A percentile compares a stretch with the other conserved stretches of the same genome.
phyloP scores from a whole-genome alignment of 164 flowering plant genomes.

The Sextonia rubra region DNA sequence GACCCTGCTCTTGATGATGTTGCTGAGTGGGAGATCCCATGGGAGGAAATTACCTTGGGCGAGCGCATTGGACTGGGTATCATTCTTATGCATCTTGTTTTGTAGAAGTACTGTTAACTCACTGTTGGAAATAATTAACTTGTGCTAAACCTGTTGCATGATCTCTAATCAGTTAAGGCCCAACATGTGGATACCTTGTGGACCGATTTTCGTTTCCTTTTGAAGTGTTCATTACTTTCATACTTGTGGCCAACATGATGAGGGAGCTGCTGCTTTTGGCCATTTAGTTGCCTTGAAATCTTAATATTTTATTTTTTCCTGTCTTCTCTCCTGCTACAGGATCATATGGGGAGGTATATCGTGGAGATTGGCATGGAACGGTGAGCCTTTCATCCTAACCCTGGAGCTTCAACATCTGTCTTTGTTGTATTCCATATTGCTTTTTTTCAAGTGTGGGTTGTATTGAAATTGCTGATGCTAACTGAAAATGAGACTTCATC shows the following conservation, averaged over 20 bases:
- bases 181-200: not conserved
- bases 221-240: too few relatives aligned
- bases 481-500: not conserved
- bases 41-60: conserved; percentile 92
- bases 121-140: not conserved
- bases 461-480: not conserved
- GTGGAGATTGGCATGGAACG: conserved; percentile 98
- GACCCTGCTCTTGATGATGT: conserved; percentile 75
- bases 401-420: not conserved
- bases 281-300: not conserved
- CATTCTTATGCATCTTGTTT: conserved; percentile 1
- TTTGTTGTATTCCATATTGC: not conserved
- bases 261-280: not conserved
- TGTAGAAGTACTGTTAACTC: not conserved
- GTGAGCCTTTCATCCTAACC: conserved; percentile 46
- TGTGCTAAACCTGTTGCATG: not conserved
- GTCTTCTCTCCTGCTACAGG: conserved; percentile 37
- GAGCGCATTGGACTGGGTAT: conserved; percentile 99
- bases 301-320: not conserved
- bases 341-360: conserved; percentile 98
- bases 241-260: not conserved
- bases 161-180: not conserved
- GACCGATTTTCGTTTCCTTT: not conserved
- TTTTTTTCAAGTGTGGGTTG: too few relatives aligned
- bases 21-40: conserved; percentile 83